Conservation (phyloP, 164 flowering plant genomes). For the Piper betle region DNA sequence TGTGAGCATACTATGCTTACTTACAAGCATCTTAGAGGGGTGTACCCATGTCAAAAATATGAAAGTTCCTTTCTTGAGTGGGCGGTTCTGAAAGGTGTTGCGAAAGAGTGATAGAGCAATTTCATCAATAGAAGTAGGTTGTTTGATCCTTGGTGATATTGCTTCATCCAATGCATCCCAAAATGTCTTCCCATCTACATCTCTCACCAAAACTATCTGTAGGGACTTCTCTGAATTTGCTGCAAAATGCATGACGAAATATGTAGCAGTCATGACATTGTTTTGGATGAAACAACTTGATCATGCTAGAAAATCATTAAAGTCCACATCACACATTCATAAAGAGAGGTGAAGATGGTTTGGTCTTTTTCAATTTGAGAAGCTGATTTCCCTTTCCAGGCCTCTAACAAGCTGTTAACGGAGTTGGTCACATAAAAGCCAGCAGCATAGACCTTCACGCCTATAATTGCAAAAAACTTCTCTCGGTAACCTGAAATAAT, state of each 20-base stretch:
- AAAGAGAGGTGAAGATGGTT: conserved; percentile 35
- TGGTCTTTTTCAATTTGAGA: conserved; percentile 32
- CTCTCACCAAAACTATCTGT: conserved; percentile 78
- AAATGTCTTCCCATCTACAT: conserved; percentile 85
- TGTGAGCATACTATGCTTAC: conserved; percentile 6
- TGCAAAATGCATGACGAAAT: conserved; percentile 14
- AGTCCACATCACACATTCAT: conserved; percentile 29
- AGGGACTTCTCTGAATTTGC: conserved; percentile 69
- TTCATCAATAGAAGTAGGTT: conserved; percentile 44
- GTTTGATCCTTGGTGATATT: conserved; percentile 62
- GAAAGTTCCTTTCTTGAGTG: conserved; percentile 71
- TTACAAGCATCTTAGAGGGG: conserved; percentile 69
- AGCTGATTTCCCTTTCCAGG: conserved; percentile 45
- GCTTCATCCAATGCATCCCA: conserved; percentile 91
- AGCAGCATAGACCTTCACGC: conserved; percentile 87
- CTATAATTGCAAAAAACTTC: conserved; percentile 75
- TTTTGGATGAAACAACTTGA: background rate
- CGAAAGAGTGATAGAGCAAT: conserved; percentile 67
- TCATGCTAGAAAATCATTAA: too few species aligned
- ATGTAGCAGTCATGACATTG: background rate
- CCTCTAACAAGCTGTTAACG: conserved; percentile 18
- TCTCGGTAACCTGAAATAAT: conserved; percentile 90
- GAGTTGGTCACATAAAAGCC: conserved; percentile 43
- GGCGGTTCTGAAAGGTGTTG: conserved; percentile 45
- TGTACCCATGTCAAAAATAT: conserved; percentile 73